Conservation (phyloP, 257 asterid species). For the Fraxinus anomala region DNA sequence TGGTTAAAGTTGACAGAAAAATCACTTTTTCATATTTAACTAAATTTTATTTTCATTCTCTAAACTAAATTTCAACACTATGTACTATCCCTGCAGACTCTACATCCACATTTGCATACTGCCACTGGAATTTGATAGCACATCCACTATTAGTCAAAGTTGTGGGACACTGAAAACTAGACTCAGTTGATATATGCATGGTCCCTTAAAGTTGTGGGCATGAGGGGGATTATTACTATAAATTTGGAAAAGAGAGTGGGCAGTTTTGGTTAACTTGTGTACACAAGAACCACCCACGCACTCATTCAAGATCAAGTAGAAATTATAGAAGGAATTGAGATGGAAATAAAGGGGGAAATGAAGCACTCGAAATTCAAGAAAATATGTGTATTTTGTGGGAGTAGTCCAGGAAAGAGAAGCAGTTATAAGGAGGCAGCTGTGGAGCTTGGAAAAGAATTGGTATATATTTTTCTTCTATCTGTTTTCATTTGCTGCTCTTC, state of each 20-base stretch:
- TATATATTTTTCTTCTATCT: conserved; percentile 4
- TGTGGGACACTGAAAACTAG: background rate
- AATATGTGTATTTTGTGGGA: conserved; percentile 48
- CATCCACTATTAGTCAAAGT: background rate
- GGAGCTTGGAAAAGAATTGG: conserved; percentile 47
- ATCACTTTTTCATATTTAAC: too few species aligned
- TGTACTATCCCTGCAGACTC: background rate
- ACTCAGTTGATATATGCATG: background rate
- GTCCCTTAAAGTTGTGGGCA: background rate
- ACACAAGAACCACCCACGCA: background rate
- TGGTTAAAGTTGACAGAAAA: too few species aligned
- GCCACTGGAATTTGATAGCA: background rate
- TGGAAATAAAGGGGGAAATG: conserved; percentile 22
- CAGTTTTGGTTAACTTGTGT: background rate
- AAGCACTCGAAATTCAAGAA: conserved; percentile 40
- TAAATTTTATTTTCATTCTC: too few species aligned
- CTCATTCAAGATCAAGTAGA: background rate
- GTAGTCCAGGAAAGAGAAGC: conserved; percentile 43
- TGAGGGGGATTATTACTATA: background rate
- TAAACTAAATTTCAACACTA: too few species aligned
- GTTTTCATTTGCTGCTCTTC: background rate
- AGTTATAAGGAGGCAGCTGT: conserved; percentile 43
- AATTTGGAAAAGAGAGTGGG: background rate
- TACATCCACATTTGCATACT: background rate
- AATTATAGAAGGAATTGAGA: conserved; percentile 14